Evolutionary conservation across 768 basidiomycete species (phyloP).

Genomic region (Naganishia onofrii): DNA sequence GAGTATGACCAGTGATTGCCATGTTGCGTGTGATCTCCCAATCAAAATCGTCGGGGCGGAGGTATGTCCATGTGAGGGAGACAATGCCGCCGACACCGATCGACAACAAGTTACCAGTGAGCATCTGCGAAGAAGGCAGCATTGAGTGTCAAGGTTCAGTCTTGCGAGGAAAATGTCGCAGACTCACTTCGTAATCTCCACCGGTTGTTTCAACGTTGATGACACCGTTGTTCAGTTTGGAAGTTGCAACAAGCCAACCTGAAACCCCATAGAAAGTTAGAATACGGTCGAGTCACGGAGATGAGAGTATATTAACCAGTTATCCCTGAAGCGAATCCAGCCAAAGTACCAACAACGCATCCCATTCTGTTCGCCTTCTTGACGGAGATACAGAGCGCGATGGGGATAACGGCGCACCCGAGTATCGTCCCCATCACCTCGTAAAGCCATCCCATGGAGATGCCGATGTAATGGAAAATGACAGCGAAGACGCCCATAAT

Average conservation of each 20-base stretch:
- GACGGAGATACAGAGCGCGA: constrained; percentile 83
- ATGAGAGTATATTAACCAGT: constrained; percentile 33
- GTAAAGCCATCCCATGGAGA: constrained; percentile 92
- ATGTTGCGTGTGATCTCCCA: constrained; percentile 76
- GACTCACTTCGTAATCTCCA: constrained; percentile 42
- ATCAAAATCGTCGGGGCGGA: constrained; percentile 79
- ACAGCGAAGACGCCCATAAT: constrained; percentile 78
- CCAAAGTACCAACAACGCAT: constrained; percentile 69
- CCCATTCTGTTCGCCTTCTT: constrained; percentile 79
- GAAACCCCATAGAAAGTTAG: constrained; percentile 37
- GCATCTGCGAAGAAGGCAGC: constrained; percentile 62
- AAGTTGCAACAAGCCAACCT: constrained; percentile 82
- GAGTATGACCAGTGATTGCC: constrained; percentile 56
- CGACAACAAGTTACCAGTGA: constrained; percentile 83
- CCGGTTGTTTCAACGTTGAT: constrained; percentile 62
- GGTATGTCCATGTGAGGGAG: constrained; percentile 62
- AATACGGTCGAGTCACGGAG: neutral
- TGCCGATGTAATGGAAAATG: constrained; percentile 84
- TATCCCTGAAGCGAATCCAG: constrained; percentile 68
- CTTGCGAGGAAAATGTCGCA: neutral
- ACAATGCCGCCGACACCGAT: constrained; percentile 78
- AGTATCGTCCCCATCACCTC: constrained; percentile 44
- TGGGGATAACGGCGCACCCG: constrained; percentile 76
- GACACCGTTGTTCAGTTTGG: constrained; percentile 64
- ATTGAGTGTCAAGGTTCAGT: too few relatives aligned